Percentiles rank a stretch among this genome's conserved stretches.
Evolutionary conservation across 768 basidiomycete species (phyloP).

Genomic region (Russula emetica): DNA sequence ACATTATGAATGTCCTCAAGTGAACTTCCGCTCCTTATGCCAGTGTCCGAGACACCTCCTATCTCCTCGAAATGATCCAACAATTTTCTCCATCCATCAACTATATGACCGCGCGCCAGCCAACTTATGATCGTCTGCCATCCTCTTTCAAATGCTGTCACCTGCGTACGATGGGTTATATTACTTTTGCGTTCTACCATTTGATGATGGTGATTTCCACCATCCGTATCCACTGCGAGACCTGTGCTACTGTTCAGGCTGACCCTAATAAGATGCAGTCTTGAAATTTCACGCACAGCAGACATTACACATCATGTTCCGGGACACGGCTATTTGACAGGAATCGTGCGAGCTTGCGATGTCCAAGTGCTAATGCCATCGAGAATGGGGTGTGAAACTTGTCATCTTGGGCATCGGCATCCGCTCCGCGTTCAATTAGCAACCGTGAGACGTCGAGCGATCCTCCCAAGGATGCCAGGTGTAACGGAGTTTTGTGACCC

Average conservation of each 20-base stretch:
- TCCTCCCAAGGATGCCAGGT: background rate
- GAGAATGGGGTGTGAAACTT: background rate
- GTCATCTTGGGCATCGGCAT: background rate
- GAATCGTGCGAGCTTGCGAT: background rate
- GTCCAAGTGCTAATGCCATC: background rate
- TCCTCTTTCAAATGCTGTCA: background rate
- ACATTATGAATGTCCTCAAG: no score
- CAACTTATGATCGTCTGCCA: background rate
- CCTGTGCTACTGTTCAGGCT: no score
- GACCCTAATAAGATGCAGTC: no score
- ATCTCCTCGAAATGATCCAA: background rate
- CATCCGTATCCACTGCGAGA: background rate
- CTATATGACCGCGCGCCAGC: background rate
- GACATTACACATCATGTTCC: no score
- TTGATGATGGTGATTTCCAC: background rate
- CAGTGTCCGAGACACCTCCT: background rate
- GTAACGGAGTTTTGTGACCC: background rate
- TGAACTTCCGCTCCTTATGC: background rate
- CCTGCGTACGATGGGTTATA: background rate
- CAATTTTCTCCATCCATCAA: background rate
- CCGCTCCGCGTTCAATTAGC: background rate
- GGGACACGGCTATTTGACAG: background rate
- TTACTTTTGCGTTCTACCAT: background rate
- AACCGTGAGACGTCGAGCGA: background rate
- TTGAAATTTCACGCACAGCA: no score